Percentiles rank a stretch among this genome's conserved stretches.
Evolutionary conservation across 371 early-diverging fungal genomes (phyloP).

Genomic region (Blakeslea trispora): DNA sequence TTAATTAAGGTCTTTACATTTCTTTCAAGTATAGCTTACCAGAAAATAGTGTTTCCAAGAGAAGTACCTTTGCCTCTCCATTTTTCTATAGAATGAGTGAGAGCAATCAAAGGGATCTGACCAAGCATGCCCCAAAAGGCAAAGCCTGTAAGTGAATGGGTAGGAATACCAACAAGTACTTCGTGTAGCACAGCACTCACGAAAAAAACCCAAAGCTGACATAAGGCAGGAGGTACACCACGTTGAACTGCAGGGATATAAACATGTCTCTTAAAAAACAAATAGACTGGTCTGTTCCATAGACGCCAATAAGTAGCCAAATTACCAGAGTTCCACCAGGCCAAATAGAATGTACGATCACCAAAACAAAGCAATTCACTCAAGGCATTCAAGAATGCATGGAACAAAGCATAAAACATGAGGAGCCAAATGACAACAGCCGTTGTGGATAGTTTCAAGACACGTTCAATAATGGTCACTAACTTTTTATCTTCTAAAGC

Average conservation of each 20-base stretch:
- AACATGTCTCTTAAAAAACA: slow-evolving; percentile 87
- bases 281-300: slow-evolving; percentile 91
- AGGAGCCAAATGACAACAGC: slow-evolving; percentile 85
- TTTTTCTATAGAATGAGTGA: slow-evolving; percentile 66
- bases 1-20: neutral
- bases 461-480: slow-evolving; percentile 76
- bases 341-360: slow-evolving; percentile 86
- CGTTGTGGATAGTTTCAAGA: slow-evolving; percentile 82
- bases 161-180: slow-evolving; percentile 83
- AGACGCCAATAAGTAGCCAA: slow-evolving; percentile 86
- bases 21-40: slow-evolving; percentile 55
- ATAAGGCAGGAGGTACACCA: slow-evolving; percentile 55
- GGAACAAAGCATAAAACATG: slow-evolving; percentile 91
- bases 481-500: slow-evolving; percentile 70
- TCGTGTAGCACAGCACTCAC: slow-evolving; percentile 88
- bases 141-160: slow-evolving; percentile 75
- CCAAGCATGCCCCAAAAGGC: slow-evolving; percentile 90
- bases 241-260: slow-evolving; percentile 62
- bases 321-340: slow-evolving; percentile 92
- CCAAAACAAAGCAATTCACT: slow-evolving; percentile 89
- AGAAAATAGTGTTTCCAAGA: slow-evolving; percentile 90
- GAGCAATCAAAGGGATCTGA: slow-evolving; percentile 84
- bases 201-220: slow-evolving; percentile 72
- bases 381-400: slow-evolving; percentile 76
- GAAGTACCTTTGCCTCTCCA: slow-evolving; percentile 76